Percentiles rank a stretch among this genome's conserved stretches.
These are phyloP conservation scores for Kodamaea sp. DNA, from an alignment of 1,139 yeast species.

Conservation along the genomic window DNA sequence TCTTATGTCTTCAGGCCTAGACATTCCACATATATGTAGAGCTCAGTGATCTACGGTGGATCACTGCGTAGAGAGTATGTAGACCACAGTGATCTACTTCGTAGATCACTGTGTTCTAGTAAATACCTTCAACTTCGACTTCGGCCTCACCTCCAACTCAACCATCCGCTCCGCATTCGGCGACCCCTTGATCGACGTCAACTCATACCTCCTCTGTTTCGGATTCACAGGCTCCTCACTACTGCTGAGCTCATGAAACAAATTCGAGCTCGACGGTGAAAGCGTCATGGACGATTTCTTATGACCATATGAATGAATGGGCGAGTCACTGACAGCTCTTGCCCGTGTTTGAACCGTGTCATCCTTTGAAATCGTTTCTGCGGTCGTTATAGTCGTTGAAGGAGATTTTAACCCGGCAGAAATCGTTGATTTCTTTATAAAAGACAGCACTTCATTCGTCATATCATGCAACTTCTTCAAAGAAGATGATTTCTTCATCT, in stretches of 20 bases:
- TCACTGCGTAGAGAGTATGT: too few species aligned
- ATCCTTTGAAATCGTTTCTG: constrained; percentile 4
- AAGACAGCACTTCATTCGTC: constrained; percentile 14
- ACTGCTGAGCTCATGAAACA: constrained; percentile 9
- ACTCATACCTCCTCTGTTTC: constrained; percentile 6
- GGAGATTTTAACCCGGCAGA: constrained; percentile 7
- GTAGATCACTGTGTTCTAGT: too few species aligned
- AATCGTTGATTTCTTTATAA: constrained; percentile 11
- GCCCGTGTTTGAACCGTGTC: background rate
- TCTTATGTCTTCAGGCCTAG: too few species aligned
- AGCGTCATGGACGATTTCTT: constrained; percentile 5
- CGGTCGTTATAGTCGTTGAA: constrained; percentile 7
- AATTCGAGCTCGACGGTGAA: constrained; percentile 9
- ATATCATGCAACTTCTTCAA: constrained; percentile 17
- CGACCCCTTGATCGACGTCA: constrained; percentile 15
- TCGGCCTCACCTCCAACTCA: constrained; percentile 12
- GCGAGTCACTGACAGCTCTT: background rate
- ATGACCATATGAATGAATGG: background rate
- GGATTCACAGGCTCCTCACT: constrained; percentile 8
- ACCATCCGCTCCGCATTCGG: constrained; percentile 11
- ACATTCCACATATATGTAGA: too few species aligned
- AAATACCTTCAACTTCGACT: constrained; percentile 12
- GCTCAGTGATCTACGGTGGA: too few species aligned
- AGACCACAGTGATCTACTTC: too few species aligned
- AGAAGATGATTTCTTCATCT: constrained; percentile 14